Evolutionary conservation across 2,329 filamentous ascomycete species (phyloP), one percentile per base, ranked within the genome.

Genomic region (Ilyonectria robusta): DNA sequence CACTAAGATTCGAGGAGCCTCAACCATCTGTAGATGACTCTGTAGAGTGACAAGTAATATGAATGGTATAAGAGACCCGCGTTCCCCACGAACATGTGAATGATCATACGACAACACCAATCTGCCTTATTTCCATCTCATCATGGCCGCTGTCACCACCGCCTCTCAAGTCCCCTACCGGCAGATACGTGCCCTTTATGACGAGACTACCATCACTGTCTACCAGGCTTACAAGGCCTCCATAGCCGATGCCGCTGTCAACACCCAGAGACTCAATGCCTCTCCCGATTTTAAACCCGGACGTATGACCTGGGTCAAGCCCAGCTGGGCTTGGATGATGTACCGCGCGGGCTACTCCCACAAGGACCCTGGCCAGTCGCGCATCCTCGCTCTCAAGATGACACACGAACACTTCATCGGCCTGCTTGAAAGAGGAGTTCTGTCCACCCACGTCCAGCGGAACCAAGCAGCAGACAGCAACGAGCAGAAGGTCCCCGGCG

Each of bases 271-370:
- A 9, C 84, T 91, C 46, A 78, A 84, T 54, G 85, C 87, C 0
- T 88, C 86, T 1, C 81, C 86, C 2, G 78, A 82, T 7, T 91
- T 90, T 78, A 81, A 78, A 15, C 79, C 80, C n/a, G 78, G 78
- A 1, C 84, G 89, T 58, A 91, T 90, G 88, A 91, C 89, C 4
- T 91, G 89, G 89, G 85, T 91, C 70, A 91, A 91, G 73, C 88
- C 88, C 0, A 87, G 84, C 65, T 91, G 88, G 84, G 80, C 82
- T 53, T 91, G 89, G 89, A 89, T 90, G 85, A 85, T 90, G 78
- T 91, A 91, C 75, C 87, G 89, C 54, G 82, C 84, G 21, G 89
- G 88, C 17, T 91, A 90, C 79, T 86, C 86, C 0, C 84, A 82
- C 76, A 91, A 91, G 71, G 87, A 89, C 66, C 33, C 76, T 0